Conservation (phyloP, 225 moss, liverwort and hornwort genomes). For the Neckera pumila region DNA sequence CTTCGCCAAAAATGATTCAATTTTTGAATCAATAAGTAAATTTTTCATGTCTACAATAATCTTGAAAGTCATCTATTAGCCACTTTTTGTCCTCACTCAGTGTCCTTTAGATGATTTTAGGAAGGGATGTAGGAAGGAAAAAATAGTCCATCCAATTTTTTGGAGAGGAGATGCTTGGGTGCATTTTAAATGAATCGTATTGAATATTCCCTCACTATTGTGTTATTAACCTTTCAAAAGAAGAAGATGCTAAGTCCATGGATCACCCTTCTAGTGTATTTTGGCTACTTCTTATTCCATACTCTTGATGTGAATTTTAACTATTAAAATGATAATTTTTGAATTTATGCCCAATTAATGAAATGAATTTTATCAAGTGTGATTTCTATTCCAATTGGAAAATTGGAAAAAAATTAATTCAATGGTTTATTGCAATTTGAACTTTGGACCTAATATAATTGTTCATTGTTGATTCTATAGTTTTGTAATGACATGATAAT, state of each 20-base stretch:
- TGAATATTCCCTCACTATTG: not conserved
- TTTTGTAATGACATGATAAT: not conserved
- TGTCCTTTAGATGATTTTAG: not conserved
- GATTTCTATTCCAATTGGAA: not conserved
- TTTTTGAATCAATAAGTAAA: not conserved
- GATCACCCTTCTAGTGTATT: not conserved
- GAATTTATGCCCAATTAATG: not conserved
- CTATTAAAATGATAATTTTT: not conserved
- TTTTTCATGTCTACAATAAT: not conserved
- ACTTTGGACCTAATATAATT: not conserved
- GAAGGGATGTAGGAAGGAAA: not conserved
- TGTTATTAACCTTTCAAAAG: not conserved
- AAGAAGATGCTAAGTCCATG: not conserved
- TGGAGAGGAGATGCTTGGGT: fast-evolving
- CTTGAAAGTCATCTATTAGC: not conserved
- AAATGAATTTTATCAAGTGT: not conserved
- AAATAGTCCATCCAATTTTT: not conserved
- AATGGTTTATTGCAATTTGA: not conserved
- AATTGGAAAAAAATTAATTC: not conserved
- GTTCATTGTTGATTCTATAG: not conserved
- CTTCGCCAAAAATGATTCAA: not conserved
- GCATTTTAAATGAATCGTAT: not conserved
- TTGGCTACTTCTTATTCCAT: too few species aligned
- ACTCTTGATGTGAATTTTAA: not conserved
- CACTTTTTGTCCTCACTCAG: not conserved